Evolutionary conservation across 768 basidiomycete genomes (phyloP).

Genomic region (Peribolospora kevripleyi): DNA sequence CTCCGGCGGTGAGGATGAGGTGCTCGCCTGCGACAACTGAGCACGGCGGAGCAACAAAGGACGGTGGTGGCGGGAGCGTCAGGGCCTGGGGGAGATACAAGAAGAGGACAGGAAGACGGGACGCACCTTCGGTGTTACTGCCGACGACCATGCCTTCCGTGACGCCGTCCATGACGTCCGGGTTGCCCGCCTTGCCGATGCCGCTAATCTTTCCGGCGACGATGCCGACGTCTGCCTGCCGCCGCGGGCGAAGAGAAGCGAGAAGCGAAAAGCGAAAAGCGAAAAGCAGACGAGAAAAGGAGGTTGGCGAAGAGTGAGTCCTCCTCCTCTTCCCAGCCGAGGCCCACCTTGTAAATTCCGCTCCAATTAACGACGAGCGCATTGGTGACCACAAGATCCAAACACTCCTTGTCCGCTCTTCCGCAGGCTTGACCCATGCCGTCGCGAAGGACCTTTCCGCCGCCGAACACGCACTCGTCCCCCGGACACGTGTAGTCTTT

Average conservation of each 20-base stretch:
- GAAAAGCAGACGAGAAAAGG: neutral
- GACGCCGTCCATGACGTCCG: constrained; percentile 67
- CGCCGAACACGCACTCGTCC: constrained; percentile 94
- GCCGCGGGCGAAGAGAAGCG: neutral
- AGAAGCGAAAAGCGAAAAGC: neutral
- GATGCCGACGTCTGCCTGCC: constrained; percentile 79
- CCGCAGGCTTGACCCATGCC: constrained; percentile 88
- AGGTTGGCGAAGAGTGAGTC: neutral
- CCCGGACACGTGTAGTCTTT: constrained; percentile 71
- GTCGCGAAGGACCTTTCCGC: constrained; percentile 82
- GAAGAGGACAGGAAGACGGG: no score
- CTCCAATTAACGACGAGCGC: constrained; percentile 84
- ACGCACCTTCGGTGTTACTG: constrained; percentile 75
- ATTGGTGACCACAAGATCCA: constrained; percentile 89
- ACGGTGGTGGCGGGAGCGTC: neutral
- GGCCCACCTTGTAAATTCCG: constrained; percentile 66
- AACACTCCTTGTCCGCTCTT: constrained; percentile 35
- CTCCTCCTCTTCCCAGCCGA: no score
- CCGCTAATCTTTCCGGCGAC: constrained; percentile 57
- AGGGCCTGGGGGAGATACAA: neutral
- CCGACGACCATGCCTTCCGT: constrained; percentile 51
- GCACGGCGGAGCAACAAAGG: neutral
- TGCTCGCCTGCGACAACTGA: constrained; percentile 83
- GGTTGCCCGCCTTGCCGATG: constrained; percentile 95
- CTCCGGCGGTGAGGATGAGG: constrained; percentile 76